phyloP scores from a whole-genome alignment of 116 monocot species.

The Papilionanthe hybrid region DNA sequence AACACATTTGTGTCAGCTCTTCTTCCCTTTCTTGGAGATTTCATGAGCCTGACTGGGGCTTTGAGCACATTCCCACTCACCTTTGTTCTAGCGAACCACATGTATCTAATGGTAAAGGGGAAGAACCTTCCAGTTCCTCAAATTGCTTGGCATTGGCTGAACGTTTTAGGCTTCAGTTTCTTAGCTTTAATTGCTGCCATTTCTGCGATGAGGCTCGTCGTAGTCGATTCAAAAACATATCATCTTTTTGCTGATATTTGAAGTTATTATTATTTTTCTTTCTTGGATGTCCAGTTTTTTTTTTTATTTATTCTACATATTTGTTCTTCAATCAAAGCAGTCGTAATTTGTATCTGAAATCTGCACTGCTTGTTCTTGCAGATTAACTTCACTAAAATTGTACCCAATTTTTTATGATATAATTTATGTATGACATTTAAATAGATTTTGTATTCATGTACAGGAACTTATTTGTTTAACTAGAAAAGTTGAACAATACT shows the following conservation, averaged over 20 bases:
- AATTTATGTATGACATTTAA: no score
- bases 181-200: conserved; percentile 58
- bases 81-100: conserved; percentile 96
- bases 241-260: conserved; percentile 86
- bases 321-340: no score
- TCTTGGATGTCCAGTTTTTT: neutral
- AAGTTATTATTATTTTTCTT: conserved; percentile 5
- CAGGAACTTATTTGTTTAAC: no score
- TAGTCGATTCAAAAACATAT: conserved; percentile 64
- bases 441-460: no score
- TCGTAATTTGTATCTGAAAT: no score
- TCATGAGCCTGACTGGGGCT: conserved; percentile 98
- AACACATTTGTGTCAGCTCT: conserved; percentile 81
- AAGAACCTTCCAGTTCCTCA: conserved; percentile 38
- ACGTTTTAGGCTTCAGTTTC: conserved; percentile 68
- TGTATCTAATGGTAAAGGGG: conserved; percentile 77
- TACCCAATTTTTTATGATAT: no score
- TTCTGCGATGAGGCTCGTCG: conserved; percentile 66
- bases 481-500: no score
- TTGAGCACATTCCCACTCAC: conserved; percentile 91
- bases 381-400: no score
- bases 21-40: conserved; percentile 89
- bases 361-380: no score
- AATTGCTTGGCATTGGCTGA: conserved; percentile 89
- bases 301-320: neutral